Evolutionary conservation across 169 alveolate species (phyloP).

Genomic region (Babesia divergens): DNA sequence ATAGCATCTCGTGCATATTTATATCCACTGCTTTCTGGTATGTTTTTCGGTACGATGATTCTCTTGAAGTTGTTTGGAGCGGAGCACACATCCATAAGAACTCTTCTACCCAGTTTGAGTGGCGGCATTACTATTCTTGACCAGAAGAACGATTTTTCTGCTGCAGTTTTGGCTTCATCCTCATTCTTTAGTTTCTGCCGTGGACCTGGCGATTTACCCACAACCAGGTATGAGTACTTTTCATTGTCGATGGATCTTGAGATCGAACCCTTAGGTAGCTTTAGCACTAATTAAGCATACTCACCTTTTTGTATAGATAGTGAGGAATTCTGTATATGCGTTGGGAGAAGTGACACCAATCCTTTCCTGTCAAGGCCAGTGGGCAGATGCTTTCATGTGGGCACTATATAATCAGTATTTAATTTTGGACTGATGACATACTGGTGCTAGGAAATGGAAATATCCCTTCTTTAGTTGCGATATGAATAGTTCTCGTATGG

Average conservation of each 20-base stretch:
- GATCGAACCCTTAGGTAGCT: constrained; percentile 55
- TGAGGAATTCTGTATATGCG: constrained; percentile 80
- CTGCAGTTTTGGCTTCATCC: constrained; percentile 64
- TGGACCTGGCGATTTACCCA: constrained; percentile 77
- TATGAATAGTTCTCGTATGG: constrained; percentile 83
- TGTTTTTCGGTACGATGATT: constrained; percentile 70
- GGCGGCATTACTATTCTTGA: constrained; percentile 83
- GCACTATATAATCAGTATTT: constrained; percentile 55
- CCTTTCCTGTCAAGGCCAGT: constrained; percentile 83
- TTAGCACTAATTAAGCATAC: not conserved
- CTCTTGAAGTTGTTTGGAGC: constrained; percentile 74
- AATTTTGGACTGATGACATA: not conserved
- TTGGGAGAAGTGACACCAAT: constrained; percentile 88
- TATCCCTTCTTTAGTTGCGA: constrained; percentile 69
- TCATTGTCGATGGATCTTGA: constrained; percentile 77
- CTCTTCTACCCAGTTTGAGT: constrained; percentile 80
- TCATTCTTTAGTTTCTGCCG: constrained; percentile 37
- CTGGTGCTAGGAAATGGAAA: constrained; percentile 82
- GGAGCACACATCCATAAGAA: constrained; percentile 81
- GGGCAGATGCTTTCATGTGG: constrained; percentile 90
- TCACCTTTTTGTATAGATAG: constrained; percentile 77
- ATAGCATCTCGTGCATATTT: constrained; percentile 76
- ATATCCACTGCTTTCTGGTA: constrained; percentile 72
- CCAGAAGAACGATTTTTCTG: constrained; percentile 84
- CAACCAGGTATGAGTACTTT: constrained; percentile 78